A percentile compares a stretch with the other conserved stretches of the same genome.
These are phyloP conservation scores for Anaeromyces robustus DNA, from an alignment of 192 early-diverging fungal genomes.

Conservation along the genomic window DNA sequence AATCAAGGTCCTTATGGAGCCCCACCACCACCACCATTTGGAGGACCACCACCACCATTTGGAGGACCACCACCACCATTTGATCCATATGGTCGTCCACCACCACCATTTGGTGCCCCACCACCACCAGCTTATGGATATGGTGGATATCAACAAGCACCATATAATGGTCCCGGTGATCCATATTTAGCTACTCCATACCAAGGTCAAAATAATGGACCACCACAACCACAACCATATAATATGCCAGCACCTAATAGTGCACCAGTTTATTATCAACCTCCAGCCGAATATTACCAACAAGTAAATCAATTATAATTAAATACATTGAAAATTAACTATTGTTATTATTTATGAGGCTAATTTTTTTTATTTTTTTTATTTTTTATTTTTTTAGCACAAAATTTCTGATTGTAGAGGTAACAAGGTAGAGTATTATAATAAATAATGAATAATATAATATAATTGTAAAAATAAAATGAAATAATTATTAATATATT, in stretches of 20 bases:
- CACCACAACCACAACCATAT: not conserved
- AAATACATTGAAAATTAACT: too few species aligned
- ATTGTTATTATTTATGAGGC: too few species aligned
- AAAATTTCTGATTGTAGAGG: not conserved
- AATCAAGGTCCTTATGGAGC: not conserved
- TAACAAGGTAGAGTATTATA: not conserved
- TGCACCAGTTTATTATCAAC: not conserved
- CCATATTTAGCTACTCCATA: not conserved
- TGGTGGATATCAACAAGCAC: not conserved
- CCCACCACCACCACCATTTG: too few species aligned
- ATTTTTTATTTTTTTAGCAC: not conserved
- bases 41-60: not conserved
- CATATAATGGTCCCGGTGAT: not conserved
- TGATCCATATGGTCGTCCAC: not conserved
- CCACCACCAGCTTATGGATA: not conserved
- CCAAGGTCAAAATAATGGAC: not conserved
- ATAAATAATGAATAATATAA: too few species aligned
- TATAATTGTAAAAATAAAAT: too few species aligned
- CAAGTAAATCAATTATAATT: not conserved
- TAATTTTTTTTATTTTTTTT: too few species aligned
- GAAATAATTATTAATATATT: too few species aligned
- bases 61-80: not conserved
- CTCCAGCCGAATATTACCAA: not conserved
- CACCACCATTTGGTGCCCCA: not conserved
- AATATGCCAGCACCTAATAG: not conserved